phyloP scores from a whole-genome alignment of 176 grass and related monocot species.

The Olyra latifolia region DNA sequence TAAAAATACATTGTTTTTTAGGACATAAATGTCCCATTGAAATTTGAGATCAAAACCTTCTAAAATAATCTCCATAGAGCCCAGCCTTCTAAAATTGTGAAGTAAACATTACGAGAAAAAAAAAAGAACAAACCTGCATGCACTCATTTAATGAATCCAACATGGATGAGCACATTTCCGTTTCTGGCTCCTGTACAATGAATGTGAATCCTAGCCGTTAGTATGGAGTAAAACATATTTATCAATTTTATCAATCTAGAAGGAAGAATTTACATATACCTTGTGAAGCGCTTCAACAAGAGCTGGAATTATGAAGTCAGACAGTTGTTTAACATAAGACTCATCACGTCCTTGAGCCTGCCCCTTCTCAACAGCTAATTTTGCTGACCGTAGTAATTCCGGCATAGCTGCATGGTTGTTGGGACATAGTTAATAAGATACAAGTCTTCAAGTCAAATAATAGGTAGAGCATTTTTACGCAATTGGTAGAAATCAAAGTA shows the following conservation, averaged over 20 bases:
- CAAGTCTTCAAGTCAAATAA: background rate
- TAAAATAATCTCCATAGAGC: background rate
- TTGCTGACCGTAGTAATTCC: constrained; percentile 87
- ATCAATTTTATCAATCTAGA: background rate
- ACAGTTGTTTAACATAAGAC: constrained; percentile 91
- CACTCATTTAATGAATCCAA: constrained; percentile 95
- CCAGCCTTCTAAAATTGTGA: constrained; percentile 8
- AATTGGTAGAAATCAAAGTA: constrained; percentile 22
- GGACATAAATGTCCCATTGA: background rate
- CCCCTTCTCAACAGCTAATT: constrained; percentile 91
- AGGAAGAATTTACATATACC: constrained; percentile 44
- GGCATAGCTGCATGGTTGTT: constrained; percentile 78
- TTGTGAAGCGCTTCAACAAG: constrained; percentile 98
- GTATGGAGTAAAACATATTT: constrained; percentile 7
- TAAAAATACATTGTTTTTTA: background rate
- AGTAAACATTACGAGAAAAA: background rate
- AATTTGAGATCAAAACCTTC: background rate
- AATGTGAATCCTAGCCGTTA: constrained; percentile 29
- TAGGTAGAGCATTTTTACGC: background rate
- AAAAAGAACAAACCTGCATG: constrained; percentile 63
- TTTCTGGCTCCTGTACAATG: constrained; percentile 83
- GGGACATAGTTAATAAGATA: constrained; percentile 20
- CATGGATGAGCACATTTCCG: constrained; percentile 91
- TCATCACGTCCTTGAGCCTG: constrained; percentile 85
- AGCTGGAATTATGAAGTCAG: constrained; percentile 95